Percentiles rank a stretch among this genome's conserved stretches.
Evolutionary conservation across 2,329 filamentous ascomycete genomes (phyloP).

Genomic region (Exophiala sp.): DNA sequence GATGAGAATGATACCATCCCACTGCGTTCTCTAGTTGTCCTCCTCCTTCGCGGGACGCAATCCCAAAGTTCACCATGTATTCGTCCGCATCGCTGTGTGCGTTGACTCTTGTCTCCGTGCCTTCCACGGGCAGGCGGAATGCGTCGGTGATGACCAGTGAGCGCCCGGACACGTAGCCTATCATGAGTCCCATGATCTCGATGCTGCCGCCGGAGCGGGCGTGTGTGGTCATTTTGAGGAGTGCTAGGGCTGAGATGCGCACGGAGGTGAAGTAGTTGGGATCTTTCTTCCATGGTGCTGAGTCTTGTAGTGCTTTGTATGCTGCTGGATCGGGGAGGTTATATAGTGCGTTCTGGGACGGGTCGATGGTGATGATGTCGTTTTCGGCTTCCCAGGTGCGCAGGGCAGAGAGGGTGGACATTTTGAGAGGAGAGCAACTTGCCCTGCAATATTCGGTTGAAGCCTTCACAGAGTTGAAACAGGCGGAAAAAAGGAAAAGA

Average conservation of each 20-base stretch:
- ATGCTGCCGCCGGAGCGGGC: constrained; percentile 87
- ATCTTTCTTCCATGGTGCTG: constrained; percentile 67
- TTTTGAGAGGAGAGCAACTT: constrained; percentile 5
- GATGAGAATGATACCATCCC: constrained; percentile 97
- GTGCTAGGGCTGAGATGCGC: constrained; percentile 84
- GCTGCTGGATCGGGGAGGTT: constrained; percentile 60
- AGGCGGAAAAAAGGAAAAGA: too few relatives aligned
- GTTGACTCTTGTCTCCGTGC: constrained; percentile 97
- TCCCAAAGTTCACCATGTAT: constrained; percentile 85
- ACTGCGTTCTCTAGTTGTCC: constrained; percentile 84
- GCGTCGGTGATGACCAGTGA: constrained; percentile 90
- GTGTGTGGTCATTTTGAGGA: constrained; percentile 99
- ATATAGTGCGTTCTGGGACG: constrained; percentile 85
- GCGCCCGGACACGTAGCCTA: constrained; percentile 78
- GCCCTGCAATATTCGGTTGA: too few relatives aligned
- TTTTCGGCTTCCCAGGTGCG: constrained; percentile 67
- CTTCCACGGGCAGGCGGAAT: constrained; percentile 88
- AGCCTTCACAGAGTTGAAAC: too few relatives aligned
- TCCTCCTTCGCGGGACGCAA: constrained; percentile 62
- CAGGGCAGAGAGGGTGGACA: constrained; percentile 33
- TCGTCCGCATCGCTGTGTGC: constrained; percentile 94
- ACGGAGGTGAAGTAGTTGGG: constrained; percentile 88
- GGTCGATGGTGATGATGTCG: constrained; percentile 73
- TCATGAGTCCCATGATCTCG: constrained; percentile 98
- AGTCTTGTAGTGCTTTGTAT: constrained; percentile 60